A percentile compares a stretch with the other conserved stretches of the same genome.
Conservation (phyloP, 371 early-diverging fungal species). For the Sporodiniella umbellata region DNA sequence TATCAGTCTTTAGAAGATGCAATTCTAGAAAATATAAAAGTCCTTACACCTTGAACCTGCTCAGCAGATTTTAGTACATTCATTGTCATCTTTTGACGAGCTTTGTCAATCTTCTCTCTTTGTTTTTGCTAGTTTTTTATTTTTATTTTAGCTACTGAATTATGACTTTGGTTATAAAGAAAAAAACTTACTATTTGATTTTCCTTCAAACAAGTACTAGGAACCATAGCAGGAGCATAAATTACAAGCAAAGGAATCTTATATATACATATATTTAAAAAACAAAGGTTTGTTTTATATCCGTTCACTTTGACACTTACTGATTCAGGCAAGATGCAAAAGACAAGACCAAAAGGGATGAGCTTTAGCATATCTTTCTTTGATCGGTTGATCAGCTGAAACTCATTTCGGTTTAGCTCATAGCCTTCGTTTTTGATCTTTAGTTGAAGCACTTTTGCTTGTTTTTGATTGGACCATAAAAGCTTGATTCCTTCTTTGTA, state of each 20-base stretch:
- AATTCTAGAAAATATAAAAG: too few species aligned
- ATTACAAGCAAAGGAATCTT: conserved; percentile 60
- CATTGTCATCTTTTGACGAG: conserved; percentile 49
- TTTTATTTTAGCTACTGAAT: not conserved
- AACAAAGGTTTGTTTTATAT: not conserved
- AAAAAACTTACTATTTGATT: conserved; percentile 52
- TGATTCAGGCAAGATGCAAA: conserved; percentile 58
- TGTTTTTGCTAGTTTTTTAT: conserved; percentile 40
- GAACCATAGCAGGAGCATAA: conserved; percentile 58
- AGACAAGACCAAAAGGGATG: conserved; percentile 58
- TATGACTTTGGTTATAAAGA: not conserved
- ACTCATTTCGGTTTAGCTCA: conserved; percentile 46
- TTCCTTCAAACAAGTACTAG: conserved; percentile 59
- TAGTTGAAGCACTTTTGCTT: conserved; percentile 27
- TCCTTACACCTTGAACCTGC: conserved; percentile 31
- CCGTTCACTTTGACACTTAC: conserved; percentile 13
- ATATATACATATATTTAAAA: not conserved
- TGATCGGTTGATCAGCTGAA: conserved; percentile 48
- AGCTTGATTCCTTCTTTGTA: conserved; percentile 62
- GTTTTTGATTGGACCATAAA: conserved; percentile 56
- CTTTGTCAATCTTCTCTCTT: conserved; percentile 55
- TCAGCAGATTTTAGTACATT: conserved; percentile 41
- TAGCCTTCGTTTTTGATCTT: conserved; percentile 41
- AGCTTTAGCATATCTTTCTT: conserved; percentile 54
- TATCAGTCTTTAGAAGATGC: not conserved